Percentiles rank a stretch among this genome's conserved stretches.
phyloP scores from a whole-genome alignment of 2,329 filamentous ascomycete genomes.

The Botryotinia convoluta region DNA sequence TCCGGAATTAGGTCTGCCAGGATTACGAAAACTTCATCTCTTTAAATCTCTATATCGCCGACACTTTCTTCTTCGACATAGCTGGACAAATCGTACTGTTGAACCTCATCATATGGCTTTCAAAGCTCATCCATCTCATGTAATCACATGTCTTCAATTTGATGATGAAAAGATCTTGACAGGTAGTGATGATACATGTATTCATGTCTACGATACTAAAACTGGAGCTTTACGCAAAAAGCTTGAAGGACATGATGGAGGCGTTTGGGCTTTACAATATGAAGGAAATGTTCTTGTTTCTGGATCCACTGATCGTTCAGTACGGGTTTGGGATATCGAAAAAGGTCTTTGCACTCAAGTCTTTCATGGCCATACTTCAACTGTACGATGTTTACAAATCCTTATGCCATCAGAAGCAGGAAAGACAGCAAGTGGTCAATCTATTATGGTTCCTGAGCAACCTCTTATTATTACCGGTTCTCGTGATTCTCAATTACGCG shows the following conservation, averaged over 20 bases:
- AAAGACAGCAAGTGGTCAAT: conserved; percentile 64
- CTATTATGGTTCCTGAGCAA: conserved; percentile 88
- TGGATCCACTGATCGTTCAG: conserved; percentile 91
- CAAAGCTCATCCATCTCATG: conserved; percentile 91
- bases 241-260: conserved; percentile 90
- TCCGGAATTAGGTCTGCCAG: conserved; percentile 74
- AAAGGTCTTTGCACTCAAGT: conserved; percentile 89
- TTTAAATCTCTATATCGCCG: conserved; percentile 96
- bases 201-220: conserved; percentile 97
- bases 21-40: conserved; percentile 79
- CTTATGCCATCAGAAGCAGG: conserved; percentile 75
- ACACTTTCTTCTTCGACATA: conserved; percentile 84
- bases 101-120: conserved; percentile 92
- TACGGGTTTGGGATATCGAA: conserved; percentile 99
- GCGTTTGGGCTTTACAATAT: conserved; percentile 96
- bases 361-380: conserved; percentile 97
- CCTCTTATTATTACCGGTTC: conserved; percentile 97
- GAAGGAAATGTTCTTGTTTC: conserved; percentile 94
- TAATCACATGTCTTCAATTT: conserved; percentile 96
- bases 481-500: conserved; percentile 86
- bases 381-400: conserved; percentile 92
- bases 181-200: conserved; percentile 94
- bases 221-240: conserved; percentile 81
- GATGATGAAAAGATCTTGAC: conserved; percentile 98
- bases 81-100: conserved; percentile 84